These are phyloP conservation scores for Podosphaera xanthii DNA, from an alignment of 2,329 filamentous ascomycete species.

Conservation along the genomic window DNA sequence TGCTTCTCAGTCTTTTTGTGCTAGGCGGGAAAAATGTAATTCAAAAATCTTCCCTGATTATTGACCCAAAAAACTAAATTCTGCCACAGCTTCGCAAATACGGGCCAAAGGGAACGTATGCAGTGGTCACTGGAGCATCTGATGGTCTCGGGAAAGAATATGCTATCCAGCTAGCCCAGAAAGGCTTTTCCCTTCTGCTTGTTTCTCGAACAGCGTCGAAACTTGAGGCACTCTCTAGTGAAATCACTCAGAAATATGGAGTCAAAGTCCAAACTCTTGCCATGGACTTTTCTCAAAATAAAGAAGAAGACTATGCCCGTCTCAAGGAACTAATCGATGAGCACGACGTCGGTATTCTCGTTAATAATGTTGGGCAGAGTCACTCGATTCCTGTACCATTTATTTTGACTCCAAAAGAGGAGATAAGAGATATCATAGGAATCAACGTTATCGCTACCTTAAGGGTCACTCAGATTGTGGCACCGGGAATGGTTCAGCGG, in stretches of 20 bases:
- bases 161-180: conserved; percentile 65
- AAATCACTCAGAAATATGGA: conserved; percentile 49
- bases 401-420: conserved; percentile 50
- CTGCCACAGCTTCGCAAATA: conserved; percentile 55
- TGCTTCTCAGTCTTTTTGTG: conserved; percentile 46
- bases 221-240: conserved; percentile 50
- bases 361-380: conserved; percentile 94
- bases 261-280: conserved; percentile 57
- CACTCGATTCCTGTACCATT: conserved; percentile 87
- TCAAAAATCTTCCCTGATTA: neutral
- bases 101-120: conserved; percentile 82
- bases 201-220: conserved; percentile 92
- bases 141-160: conserved; percentile 96
- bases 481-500: conserved; percentile 63
- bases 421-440: conserved; percentile 74
- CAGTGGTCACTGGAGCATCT: conserved; percentile 79
- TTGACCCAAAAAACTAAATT: neutral
- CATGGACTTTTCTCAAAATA: conserved; percentile 77
- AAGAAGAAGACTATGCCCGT: conserved; percentile 55
- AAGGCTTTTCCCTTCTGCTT: conserved; percentile 86
- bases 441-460: conserved; percentile 90
- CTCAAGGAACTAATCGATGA: conserved; percentile 45
- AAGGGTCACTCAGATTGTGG: conserved; percentile 64
- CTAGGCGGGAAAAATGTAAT: conserved; percentile 36
- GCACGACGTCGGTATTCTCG: conserved; percentile 63